Base-by-base conservation (phyloP, 306 rosid genomes). In the Mimosa pudica region DNA sequence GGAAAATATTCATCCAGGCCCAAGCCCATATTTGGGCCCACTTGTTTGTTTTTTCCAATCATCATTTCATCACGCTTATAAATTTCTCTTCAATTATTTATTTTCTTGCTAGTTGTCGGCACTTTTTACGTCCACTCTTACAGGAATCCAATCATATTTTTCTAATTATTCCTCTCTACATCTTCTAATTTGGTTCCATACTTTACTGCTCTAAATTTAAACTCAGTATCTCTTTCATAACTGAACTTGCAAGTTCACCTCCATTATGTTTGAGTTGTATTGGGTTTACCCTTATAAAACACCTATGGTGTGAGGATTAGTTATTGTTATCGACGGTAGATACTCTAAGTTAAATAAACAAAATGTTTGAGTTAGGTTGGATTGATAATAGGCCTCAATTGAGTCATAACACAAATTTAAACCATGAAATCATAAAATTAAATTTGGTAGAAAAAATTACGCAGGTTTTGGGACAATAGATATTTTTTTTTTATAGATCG, bases 1-100 rank as follows among this genome's bases (percentile, higher is more conserved):
- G 24, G n/a, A 11, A 11, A 65, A 14, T 16, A 7, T 30, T 1
- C 2, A 0, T 12, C 44, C 61, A 13, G 81, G 73, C 78, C 65
- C 45, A 79, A 76, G 85, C 85, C 79, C 82, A 77, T 44, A 4
- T 16, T 0, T 0, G 70, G 82, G 85, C 54, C 85, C 79, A 64
- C 61, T 55, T 55, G 24, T 55, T 55, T 55, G 61, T n/a, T 55
- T 55, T 55, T 17, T 55, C 3, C 61, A n/a, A 55, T 55, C 9
- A 55, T 55, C 61, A n/a, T 55, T 55, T 54, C 24, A 6, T 2
- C 61, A 55, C 61, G 6, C 30, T 8, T 3, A 55, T n/a, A 55
- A n/a, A 17, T 55, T 55, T 1, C 10, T 5, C 61, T 7, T 55
- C 61, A 55, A 55, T 55, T 6, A 55, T 55, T 55, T 10, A n/a